phyloP scores from a whole-genome alignment of 2,329 filamentous ascomycete species.

The Emergomyces africanus region DNA sequence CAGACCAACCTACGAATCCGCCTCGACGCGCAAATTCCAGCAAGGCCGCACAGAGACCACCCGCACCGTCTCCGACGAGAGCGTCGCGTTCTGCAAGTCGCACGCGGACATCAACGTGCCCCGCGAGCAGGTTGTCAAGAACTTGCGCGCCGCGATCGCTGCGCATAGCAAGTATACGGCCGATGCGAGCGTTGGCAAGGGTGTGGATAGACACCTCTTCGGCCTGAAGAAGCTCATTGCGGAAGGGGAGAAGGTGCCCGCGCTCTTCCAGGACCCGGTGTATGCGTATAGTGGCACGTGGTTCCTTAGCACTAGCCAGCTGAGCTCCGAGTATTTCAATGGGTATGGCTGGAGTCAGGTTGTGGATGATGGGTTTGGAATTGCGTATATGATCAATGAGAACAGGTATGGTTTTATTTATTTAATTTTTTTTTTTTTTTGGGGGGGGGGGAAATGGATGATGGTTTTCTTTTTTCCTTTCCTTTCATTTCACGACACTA shows the following conservation, averaged over 20 bases:
- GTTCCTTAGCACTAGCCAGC: constrained; percentile 79
- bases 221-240: constrained; percentile 83
- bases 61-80: constrained; percentile 81
- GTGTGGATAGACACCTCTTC: constrained; percentile 93
- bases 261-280: constrained; percentile 76
- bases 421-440: not conserved
- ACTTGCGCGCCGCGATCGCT: constrained; percentile 71
- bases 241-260: constrained; percentile 66
- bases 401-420: constrained; percentile 51
- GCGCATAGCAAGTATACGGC: constrained; percentile 83
- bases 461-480: not conserved
- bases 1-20: constrained; percentile 94
- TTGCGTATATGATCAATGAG: constrained; percentile 99
- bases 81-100: constrained; percentile 75
- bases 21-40: constrained; percentile 88
- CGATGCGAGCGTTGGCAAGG: constrained; percentile 80
- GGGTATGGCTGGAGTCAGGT: constrained; percentile 99
- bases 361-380: constrained; percentile 88
- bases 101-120: constrained; percentile 59
- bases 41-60: constrained; percentile 94
- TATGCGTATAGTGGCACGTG: constrained; percentile 74
- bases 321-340: constrained; percentile 96
- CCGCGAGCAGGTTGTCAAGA: constrained; percentile 52
- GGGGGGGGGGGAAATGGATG: no score
- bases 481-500: not conserved